Base-by-base conservation (phyloP, 768 basidiomycete genomes). In the Suillus lakei region DNA sequence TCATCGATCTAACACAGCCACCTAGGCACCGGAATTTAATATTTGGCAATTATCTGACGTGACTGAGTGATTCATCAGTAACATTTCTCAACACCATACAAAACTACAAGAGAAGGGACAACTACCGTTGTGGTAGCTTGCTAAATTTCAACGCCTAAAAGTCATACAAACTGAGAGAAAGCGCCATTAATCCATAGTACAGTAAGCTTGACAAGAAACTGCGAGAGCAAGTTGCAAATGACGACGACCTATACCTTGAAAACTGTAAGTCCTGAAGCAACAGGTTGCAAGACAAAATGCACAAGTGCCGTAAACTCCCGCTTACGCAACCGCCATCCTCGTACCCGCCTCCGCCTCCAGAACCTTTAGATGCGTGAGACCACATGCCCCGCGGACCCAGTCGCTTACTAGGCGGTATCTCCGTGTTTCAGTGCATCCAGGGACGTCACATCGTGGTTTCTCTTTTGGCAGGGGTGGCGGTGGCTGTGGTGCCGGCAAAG, bases 381-480 rank as follows among this genome's bases (percentile, higher is more conserved):
- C 90, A 72, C 91, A 93, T 1, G 83, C 83, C 0, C 83, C 90
- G 61, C 76, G 79, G 23, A 82, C 79, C 83, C 85, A 89, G 68
- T 91, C 85, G 62, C 78, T 84, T 26, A 90, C 88, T 5, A 91
- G 79, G 39, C 88, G 82, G 70, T 93, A 93, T 70, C 89, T 90
- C 67, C 89, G 79, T 21, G 71, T 73, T 39, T 77, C 78, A 4
- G 75, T 76, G 67, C 91, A 92, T 9, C 90, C 90, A 4, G 76
- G 76, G 0, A 89, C 83, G 39, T 86, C 86, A 66, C 91, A 92
- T 1, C 72, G 62, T 0, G 75, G 62, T 28, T 65, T 67, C 18
- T 66, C 61, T 2, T 18, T 32, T 12, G 54, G 64, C 6, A 60
- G 73, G 1, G 68, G 53, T 66, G 30, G 62, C 28, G 61, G 38